phyloP scores from a whole-genome alignment of 805 yeast species.

The Metschnikowia similis region DNA sequence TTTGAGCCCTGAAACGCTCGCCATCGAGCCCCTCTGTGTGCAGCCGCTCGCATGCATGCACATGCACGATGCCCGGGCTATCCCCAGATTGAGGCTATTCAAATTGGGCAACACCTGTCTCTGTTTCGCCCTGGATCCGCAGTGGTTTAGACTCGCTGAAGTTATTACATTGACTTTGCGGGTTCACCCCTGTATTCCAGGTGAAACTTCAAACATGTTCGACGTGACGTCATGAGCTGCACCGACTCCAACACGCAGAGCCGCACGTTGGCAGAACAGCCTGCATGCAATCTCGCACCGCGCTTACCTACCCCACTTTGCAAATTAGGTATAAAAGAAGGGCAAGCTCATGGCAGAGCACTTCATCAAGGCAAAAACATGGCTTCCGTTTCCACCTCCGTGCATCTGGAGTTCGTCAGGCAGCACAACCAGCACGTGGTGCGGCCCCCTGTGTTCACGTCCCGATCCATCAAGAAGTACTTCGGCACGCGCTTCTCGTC shows the following conservation, averaged over 20 bases:
- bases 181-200: no score
- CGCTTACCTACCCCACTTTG: not conserved
- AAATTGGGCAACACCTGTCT: no score
- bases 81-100: no score
- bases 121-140: no score
- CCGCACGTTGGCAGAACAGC: no score
- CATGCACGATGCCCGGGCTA: not conserved
- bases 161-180: no score
- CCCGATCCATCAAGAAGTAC: constrained; percentile 31
- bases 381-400: constrained; percentile 9
- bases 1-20: not conserved
- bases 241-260: no score
- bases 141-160: no score
- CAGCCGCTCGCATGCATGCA: not conserved
- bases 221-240: no score
- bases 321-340: not conserved
- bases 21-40: not conserved
- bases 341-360: not conserved
- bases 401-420: constrained; percentile 10
- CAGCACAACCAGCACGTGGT: constrained; percentile 16
- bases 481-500: constrained; percentile 45
- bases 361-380: not conserved
- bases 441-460: constrained; percentile 29
- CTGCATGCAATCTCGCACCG: no score
- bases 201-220: no score